Evolutionary conservation across 1,284 basidiomycete species (phyloP).

Genomic region (Lignosus rhinocerotis): DNA sequence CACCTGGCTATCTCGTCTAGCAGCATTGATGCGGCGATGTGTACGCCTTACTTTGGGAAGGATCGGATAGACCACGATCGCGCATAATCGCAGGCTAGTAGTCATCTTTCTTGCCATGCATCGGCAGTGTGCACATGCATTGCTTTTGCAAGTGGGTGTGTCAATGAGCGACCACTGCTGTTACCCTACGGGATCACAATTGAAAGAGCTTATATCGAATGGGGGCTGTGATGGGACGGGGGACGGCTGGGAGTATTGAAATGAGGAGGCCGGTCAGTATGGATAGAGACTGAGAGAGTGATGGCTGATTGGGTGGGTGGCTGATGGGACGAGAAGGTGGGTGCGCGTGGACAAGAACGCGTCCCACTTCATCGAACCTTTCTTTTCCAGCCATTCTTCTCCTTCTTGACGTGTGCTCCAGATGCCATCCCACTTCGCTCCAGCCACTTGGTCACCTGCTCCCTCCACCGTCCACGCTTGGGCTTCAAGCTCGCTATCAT

Average conservation of each 20-base stretch:
- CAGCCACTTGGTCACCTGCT: constrained; percentile 14
- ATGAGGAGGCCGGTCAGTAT: constrained; percentile 20
- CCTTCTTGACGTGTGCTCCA: constrained; percentile 22
- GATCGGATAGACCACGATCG: not conserved
- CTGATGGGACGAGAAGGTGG: constrained; percentile 27
- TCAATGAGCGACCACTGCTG: not conserved
- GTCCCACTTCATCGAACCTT: constrained; percentile 15
- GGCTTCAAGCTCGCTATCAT: too few relatives aligned
- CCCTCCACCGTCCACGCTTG: not conserved
- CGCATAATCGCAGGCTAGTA: constrained; percentile 1
- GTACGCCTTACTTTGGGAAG: not conserved
- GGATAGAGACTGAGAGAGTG: constrained; percentile 23
- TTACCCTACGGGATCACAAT: not conserved
- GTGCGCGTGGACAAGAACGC: constrained; percentile 24
- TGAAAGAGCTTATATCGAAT: not conserved
- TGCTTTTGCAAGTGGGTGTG: constrained; percentile 1
- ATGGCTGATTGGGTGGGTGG: constrained; percentile 24
- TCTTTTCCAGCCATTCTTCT: constrained; percentile 16
- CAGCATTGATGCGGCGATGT: too few relatives aligned
- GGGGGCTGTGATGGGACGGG: too few relatives aligned
- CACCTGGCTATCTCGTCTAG: not conserved
- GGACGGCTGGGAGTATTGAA: constrained; percentile 17
- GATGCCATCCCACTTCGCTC: constrained; percentile 14
- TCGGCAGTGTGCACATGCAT: not conserved
- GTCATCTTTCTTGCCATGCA: constrained; percentile 15